Base-by-base conservation (phyloP, 148 eudicot species). In the Persicaria maculosa region DNA sequence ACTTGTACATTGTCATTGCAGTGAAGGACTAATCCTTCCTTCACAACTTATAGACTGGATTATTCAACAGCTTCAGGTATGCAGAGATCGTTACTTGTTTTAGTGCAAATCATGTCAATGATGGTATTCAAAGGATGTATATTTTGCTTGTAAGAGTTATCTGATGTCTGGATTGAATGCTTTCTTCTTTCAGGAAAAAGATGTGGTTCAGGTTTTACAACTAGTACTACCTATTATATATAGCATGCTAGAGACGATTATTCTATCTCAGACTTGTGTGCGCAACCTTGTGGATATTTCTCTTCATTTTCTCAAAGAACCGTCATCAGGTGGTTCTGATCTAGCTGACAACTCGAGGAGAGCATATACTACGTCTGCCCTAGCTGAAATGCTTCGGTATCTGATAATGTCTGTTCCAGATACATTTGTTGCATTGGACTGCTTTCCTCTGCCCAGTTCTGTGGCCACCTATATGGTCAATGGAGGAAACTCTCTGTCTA, bases 371-470 rank as follows among this genome's bases (percentile, higher is more conserved):
- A 79, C 74, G 45, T 82, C 93, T 75, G 86, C 96, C 77, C 82
- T 92, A 74, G 85, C 85, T 74, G 98, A 94, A 84, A 87, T 94
- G 93, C 86, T 94, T 84, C 95, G 89, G 47, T 94, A 87, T 85
- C 77, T 94, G 72, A 82, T 94, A 77, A 77, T 90, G 54, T 81
- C 92, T 55, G 93, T 88, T 25, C 98, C 98, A 44, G 98, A 94
- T 86, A 92, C 98, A 48, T 92, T 94, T 79, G 97, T 94, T 80
- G 89, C 90, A 68, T 83, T 94, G 82, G 93, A 92, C 85, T 91
- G 93, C 83, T 92, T 94, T 85, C 97, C 92, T 11, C 74, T 94
- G 81, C 97, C 97, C 15, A 79, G 80, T 19, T 82, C 80, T 78
- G 85, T 91, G 52, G 74, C 79, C 54, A 82, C 79, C 76, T 52